Evolutionary conservation across 176 grass and related monocot genomes (phyloP).

Genomic region (Carex littledalei): DNA sequence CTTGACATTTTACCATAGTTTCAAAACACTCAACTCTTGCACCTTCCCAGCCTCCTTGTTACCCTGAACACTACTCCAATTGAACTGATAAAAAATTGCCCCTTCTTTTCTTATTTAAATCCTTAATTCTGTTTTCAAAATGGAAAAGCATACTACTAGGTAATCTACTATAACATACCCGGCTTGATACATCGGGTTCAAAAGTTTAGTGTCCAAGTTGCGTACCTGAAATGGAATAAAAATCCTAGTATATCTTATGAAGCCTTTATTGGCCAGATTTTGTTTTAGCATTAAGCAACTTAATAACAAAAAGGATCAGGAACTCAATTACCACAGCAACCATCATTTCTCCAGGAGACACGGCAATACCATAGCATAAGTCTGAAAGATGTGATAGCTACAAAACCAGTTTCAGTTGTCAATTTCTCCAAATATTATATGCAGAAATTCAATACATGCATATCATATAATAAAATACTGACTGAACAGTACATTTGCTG

Average conservation of each 20-base stretch:
- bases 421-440: constrained; percentile 6
- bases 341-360: constrained; percentile 77
- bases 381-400: constrained; percentile 69
- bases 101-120: neutral
- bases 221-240: constrained; percentile 46
- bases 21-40: neutral
- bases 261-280: neutral
- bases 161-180: constrained; percentile 39
- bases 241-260: neutral
- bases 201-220: constrained; percentile 53
- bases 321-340: constrained; percentile 62
- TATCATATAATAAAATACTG: constrained; percentile 30
- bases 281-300: neutral
- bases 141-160: neutral
- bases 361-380: constrained; percentile 71
- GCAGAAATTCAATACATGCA: constrained; percentile 21
- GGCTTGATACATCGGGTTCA: constrained; percentile 96
- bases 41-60: neutral
- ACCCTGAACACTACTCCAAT: neutral
- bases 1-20: neutral
- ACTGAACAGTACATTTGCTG: neutral
- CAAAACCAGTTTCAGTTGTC: neutral
- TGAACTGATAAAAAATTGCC: neutral
- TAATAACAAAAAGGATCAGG: constrained; percentile 22
- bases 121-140: neutral